Conservation (phyloP, 352 stramenopile species). For the Peronospora farinosa region DNA sequence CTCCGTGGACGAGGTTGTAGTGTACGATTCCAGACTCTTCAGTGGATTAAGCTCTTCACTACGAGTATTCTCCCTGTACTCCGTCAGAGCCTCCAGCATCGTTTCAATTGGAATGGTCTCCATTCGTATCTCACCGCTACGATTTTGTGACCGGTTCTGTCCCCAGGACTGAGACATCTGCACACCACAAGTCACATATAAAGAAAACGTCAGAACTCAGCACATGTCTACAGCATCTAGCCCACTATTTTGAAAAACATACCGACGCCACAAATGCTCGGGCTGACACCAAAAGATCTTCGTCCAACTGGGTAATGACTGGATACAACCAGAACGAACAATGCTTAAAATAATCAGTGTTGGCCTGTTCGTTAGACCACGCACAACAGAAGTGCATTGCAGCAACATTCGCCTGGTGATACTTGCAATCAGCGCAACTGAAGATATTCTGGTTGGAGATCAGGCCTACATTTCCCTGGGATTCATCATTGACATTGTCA, state of each 20-base stretch:
- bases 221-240: not conserved
- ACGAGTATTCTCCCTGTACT: conserved; percentile 75
- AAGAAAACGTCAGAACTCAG: conserved; percentile 8
- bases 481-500: conserved; percentile 20
- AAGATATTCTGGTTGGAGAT: conserved; percentile 68
- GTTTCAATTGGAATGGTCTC: conserved; percentile 81
- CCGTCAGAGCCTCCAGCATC: conserved; percentile 62
- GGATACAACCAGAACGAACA: conserved; percentile 84
- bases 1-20: conserved; percentile 58
- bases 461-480: conserved; percentile 37
- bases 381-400: conserved; percentile 86
- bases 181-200: conserved; percentile 8
- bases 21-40: conserved; percentile 59
- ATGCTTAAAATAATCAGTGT: conserved; percentile 87
- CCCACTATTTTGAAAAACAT: conserved; percentile 9
- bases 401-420: conserved; percentile 67
- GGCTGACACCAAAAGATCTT: conserved; percentile 74
- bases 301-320: conserved; percentile 78
- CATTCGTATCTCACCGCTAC: conserved; percentile 66
- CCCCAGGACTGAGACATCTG: conserved; percentile 64
- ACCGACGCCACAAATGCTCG: conserved; percentile 73
- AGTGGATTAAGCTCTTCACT: conserved; percentile 78
- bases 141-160: conserved; percentile 60
- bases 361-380: conserved; percentile 86
- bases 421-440: conserved; percentile 79